These are phyloP conservation scores for Ceratocystis destructans DNA, from an alignment of 2,329 filamentous ascomycete species.

Conservation along the genomic window DNA sequence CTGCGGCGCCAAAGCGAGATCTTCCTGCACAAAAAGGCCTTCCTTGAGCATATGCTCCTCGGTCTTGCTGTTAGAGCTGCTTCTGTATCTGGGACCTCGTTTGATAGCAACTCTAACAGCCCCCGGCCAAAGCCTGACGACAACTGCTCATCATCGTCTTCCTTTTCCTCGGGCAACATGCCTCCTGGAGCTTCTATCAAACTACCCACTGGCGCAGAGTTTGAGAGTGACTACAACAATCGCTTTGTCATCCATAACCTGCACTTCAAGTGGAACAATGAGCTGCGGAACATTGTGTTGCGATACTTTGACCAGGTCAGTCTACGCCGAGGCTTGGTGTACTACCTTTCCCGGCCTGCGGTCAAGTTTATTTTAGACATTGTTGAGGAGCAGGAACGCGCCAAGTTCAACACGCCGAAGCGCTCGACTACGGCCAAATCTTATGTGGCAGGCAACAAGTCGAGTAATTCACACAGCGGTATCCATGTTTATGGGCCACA, in stretches of 20 bases:
- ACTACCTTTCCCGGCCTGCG: conserved; percentile 89
- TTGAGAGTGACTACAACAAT: conserved; percentile 91
- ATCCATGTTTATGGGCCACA: neutral
- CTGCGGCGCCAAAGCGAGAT: conserved; percentile 42
- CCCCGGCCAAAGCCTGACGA: conserved; percentile 4
- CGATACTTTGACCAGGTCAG: conserved; percentile 96
- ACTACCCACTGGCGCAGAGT: conserved; percentile 59
- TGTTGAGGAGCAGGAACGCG: conserved; percentile 80
- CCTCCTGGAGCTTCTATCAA: conserved; percentile 46
- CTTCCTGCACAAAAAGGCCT: conserved; percentile 43
- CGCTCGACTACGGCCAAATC: conserved; percentile 13
- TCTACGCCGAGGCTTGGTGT: conserved; percentile 88
- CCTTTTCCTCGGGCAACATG: conserved; percentile 29
- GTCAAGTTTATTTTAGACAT: conserved; percentile 98
- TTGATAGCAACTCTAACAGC: conserved; percentile 4
- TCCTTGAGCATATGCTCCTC: conserved; percentile 43
- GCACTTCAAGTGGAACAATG: conserved; percentile 97
- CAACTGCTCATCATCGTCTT: conserved; percentile 28
- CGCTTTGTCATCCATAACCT: conserved; percentile 96
- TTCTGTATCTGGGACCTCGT: conserved; percentile 9
- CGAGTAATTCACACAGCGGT: neutral
- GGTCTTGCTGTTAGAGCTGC: conserved; percentile 11
- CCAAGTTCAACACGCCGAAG: conserved; percentile 32
- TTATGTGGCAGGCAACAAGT: conserved; percentile 16
- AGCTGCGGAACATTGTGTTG: conserved; percentile 85